phyloP scores from a whole-genome alignment of 495 filamentous ascomycete species.

The Tuber borchii region DNA sequence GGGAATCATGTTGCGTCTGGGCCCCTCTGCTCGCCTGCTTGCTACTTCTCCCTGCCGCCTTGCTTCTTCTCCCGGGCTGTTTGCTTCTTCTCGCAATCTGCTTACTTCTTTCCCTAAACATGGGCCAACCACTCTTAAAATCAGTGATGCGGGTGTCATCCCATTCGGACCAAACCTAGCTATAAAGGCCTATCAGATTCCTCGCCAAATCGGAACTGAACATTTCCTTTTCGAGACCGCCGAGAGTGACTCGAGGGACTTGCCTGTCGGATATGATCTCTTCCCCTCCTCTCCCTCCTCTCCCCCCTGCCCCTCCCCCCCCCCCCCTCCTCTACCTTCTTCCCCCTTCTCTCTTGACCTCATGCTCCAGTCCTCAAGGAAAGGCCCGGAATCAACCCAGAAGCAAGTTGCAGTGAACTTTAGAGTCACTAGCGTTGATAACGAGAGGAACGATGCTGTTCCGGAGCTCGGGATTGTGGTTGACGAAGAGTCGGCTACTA shows the following conservation, averaged over 20 bases:
- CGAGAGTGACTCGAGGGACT: not conserved
- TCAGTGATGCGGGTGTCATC: conserved; percentile 17
- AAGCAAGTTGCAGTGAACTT: conserved; percentile 17
- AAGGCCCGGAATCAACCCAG: not conserved
- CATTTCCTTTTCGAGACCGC: not conserved
- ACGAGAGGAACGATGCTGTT: conserved; percentile 22
- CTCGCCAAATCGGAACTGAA: not conserved
- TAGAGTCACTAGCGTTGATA: conserved; percentile 17
- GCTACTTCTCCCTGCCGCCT: no score
- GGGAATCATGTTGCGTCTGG: no score
- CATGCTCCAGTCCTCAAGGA: conserved; percentile 6
- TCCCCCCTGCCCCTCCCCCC: no score
- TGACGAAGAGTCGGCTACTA: conserved; percentile 10
- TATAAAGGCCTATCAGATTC: conserved; percentile 20
- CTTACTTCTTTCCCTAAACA: no score
- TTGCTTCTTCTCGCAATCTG: no score
- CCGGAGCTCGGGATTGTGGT: conserved; percentile 17
- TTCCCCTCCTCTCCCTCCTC: no score
- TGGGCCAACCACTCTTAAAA: conserved; percentile 16
- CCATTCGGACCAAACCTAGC: conserved; percentile 12
- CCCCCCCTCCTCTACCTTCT: no score
- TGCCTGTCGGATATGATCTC: conserved; percentile 11
- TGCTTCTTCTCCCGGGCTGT: no score
- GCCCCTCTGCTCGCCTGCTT: no score
- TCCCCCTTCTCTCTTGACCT: no score